phyloP scores from a whole-genome alignment of 164 flowering plant species.

The Chloranthus sessilifolius region DNA sequence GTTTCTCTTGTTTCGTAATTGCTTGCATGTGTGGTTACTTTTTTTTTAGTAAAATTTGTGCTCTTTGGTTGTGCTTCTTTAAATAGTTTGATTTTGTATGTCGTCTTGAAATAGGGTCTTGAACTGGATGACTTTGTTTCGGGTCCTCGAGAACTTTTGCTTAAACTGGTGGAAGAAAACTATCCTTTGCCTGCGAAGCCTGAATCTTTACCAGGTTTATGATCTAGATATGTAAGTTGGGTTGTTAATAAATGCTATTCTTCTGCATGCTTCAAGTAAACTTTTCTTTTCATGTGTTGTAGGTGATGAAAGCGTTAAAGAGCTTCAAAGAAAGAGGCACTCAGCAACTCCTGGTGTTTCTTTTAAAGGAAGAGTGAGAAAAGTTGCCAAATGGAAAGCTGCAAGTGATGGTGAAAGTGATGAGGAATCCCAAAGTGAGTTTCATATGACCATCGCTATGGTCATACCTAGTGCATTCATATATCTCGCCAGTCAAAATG shows the following conservation, averaged over 20 bases:
- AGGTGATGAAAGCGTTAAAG: constrained; percentile 82
- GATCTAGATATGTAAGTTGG: background rate
- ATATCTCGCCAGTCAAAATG: too few species aligned
- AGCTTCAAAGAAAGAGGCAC: constrained; percentile 81
- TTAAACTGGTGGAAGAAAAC: constrained; percentile 92
- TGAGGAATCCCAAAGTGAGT: constrained; percentile 62
- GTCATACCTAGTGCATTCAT: too few species aligned
- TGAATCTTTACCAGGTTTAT: constrained; percentile 56
- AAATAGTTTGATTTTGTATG: constrained; percentile 5
- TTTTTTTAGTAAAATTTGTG: background rate
- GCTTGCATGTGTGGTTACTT: constrained; percentile 1
- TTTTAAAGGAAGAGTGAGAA: constrained; percentile 77
- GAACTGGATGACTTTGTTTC: constrained; percentile 98
- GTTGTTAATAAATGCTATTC: background rate
- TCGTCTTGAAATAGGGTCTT: constrained; percentile 45
- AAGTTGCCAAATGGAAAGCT: constrained; percentile 70
- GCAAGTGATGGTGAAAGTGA: constrained; percentile 71
- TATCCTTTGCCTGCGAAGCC: constrained; percentile 95
- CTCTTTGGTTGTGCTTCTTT: background rate
- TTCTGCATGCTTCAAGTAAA: background rate
- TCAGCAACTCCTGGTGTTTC: constrained; percentile 81
- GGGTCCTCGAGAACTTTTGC: constrained; percentile 94
- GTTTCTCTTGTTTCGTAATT: constrained; percentile 15
- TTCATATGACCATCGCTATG: too few species aligned
- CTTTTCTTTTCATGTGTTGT: constrained; percentile 13